Evolutionary conservation across 306 rosid genomes (phyloP).

Genomic region (Carpinus fangiana): DNA sequence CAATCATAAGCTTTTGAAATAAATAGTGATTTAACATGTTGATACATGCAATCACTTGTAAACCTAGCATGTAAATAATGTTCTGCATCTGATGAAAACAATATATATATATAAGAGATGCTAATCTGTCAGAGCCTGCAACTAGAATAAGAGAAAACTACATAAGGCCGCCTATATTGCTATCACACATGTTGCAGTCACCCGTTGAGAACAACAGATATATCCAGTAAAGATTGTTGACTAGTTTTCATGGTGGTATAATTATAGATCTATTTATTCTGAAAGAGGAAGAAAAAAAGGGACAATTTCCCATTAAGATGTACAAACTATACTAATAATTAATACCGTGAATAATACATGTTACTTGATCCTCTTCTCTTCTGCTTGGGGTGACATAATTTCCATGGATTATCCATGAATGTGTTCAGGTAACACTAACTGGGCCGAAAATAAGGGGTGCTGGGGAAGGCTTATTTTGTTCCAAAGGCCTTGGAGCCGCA

Average conservation of each 20-base stretch:
- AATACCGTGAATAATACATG: slow-evolving; percentile 7
- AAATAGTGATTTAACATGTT: background rate
- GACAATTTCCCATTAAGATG: slow-evolving; percentile 14
- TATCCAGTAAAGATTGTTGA: background rate
- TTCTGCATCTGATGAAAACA: background rate
- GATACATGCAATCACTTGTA: background rate
- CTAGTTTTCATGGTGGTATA: background rate
- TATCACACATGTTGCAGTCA: background rate
- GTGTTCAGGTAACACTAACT: slow-evolving; percentile 50
- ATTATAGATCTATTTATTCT: background rate
- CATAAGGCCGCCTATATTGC: background rate
- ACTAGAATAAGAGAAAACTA: background rate
- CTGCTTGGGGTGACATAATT: slow-evolving; percentile 18
- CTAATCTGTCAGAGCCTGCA: background rate
- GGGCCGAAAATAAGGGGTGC: slow-evolving; percentile 47
- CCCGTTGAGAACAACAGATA: background rate
- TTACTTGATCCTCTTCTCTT: slow-evolving; percentile 25
- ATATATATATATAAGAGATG: background rate
- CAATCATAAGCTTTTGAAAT: no score
- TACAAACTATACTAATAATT: slow-evolving; percentile 12
- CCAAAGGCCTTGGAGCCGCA: slow-evolving; percentile 47
- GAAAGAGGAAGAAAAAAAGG: background rate
- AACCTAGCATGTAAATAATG: background rate
- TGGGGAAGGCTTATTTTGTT: slow-evolving; percentile 46
- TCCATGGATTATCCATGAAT: background rate